These are phyloP conservation scores for Cyclotella baltica DNA, from an alignment of 108 stramenopile species.

Conservation along the genomic window DNA sequence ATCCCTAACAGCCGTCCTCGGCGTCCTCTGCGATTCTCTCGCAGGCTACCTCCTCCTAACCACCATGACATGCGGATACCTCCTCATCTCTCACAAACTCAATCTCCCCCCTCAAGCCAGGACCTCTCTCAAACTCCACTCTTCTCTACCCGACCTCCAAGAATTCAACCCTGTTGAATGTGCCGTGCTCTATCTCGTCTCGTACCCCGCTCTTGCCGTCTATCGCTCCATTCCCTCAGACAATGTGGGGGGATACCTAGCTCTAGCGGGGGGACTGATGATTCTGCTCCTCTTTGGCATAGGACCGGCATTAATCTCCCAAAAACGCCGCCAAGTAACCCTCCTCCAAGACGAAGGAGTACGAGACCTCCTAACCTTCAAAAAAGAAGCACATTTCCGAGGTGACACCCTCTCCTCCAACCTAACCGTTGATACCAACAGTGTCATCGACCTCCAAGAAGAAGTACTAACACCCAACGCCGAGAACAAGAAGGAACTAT, in stretches of 20 bases:
- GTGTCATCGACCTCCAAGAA: background rate
- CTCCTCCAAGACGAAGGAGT: background rate
- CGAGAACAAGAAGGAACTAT: background rate
- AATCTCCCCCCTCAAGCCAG: background rate
- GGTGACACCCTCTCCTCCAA: no score
- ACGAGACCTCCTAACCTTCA: background rate
- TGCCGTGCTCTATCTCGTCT: conserved; percentile 11
- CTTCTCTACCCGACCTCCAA: background rate
- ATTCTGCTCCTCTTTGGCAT: background rate
- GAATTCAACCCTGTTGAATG: conserved; percentile 17
- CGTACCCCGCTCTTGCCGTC: conserved; percentile 14
- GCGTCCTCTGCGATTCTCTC: conserved; percentile 16
- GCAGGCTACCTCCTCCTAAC: conserved; percentile 10
- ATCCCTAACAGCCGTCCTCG: background rate
- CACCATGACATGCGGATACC: background rate
- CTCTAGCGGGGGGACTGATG: conserved; percentile 6
- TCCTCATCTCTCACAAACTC: background rate
- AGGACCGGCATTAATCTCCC: background rate
- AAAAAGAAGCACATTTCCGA: background rate
- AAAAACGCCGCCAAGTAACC: background rate
- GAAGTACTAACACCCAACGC: background rate
- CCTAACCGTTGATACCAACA: background rate
- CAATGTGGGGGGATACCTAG: background rate
- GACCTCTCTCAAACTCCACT: background rate
- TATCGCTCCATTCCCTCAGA: conserved; percentile 20